Evolutionary conservation across 805 yeast species (phyloP).

Genomic region (Pichia occidentalis): DNA sequence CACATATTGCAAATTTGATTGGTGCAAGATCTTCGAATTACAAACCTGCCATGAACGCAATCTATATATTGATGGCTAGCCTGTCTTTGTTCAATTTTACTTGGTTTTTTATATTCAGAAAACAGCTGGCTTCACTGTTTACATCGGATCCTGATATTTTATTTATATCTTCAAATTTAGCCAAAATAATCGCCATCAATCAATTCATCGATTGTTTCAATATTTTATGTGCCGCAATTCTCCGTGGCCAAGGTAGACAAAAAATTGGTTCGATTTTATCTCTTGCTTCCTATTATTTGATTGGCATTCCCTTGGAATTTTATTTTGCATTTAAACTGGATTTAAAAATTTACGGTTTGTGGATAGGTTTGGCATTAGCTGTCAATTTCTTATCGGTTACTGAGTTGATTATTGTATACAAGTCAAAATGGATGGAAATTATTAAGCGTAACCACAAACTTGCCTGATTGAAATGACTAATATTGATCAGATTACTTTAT

Average conservation of each 20-base stretch:
- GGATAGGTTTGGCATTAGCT: constrained; percentile 43
- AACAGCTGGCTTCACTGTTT: constrained; percentile 35
- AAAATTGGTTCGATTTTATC: constrained; percentile 44
- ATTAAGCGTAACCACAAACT: constrained; percentile 28
- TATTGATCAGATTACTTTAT: not conserved
- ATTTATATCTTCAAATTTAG: constrained; percentile 33
- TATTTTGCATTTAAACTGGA: constrained; percentile 36
- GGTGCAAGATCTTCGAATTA: constrained; percentile 38
- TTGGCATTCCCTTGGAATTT: constrained; percentile 45
- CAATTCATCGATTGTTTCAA: constrained; percentile 44
- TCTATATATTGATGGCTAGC: constrained; percentile 28
- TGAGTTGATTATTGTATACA: constrained; percentile 36
- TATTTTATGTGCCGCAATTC: constrained; percentile 40
- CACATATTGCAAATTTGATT: constrained; percentile 47
- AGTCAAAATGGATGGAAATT: constrained; percentile 49
- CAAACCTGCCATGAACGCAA: constrained; percentile 34
- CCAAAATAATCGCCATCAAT: constrained; percentile 42
- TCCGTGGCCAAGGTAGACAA: constrained; percentile 52
- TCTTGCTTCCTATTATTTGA: constrained; percentile 38
- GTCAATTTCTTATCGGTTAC: constrained; percentile 34
- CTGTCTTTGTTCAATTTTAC: constrained; percentile 34
- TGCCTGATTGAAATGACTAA: constrained; percentile 10
- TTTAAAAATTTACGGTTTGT: constrained; percentile 39
- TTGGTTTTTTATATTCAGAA: constrained; percentile 34
- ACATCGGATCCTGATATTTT: constrained; percentile 35